Conservation (phyloP, 2,329 filamentous ascomycete genomes). For the Penicillium sp. region DNA sequence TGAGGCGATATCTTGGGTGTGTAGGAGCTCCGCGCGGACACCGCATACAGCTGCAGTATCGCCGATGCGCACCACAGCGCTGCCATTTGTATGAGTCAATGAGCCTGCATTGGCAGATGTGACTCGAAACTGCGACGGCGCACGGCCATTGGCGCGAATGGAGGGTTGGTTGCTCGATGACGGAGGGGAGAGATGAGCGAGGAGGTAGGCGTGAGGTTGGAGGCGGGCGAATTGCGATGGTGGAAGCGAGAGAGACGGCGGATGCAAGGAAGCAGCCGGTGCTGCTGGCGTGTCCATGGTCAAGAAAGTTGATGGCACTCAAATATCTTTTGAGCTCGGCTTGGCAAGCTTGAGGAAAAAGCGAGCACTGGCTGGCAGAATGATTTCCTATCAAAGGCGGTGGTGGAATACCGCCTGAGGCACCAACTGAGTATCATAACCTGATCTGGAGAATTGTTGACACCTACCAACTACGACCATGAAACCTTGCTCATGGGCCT, state of each 20-base stretch:
- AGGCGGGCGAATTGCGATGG: slow-evolving; percentile 79
- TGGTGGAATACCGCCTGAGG: slow-evolving; percentile 2
- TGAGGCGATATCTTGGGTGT: slow-evolving; percentile 69
- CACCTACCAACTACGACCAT: not conserved
- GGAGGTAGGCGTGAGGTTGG: slow-evolving; percentile 83
- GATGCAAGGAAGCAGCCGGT: slow-evolving; percentile 26
- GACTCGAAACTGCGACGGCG: slow-evolving; percentile 67
- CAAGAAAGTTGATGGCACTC: slow-evolving; percentile 3
- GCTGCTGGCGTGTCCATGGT: slow-evolving; percentile 29
- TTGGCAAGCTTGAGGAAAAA: slow-evolving; percentile 17
- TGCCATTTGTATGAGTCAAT: slow-evolving; percentile 85
- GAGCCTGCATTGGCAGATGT: slow-evolving; percentile 81
- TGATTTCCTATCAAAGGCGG: slow-evolving; percentile 29
- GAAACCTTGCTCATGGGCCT: too few relatives aligned
- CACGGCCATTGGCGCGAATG: slow-evolving; percentile 78
- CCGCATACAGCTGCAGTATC: slow-evolving; percentile 96
- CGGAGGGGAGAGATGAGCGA: slow-evolving; percentile 76
- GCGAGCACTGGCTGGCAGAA: slow-evolving; percentile 26
- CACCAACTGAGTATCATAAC: not conserved
- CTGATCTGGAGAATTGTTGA: not conserved
- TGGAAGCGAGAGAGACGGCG: slow-evolving; percentile 57
- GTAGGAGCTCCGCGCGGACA: slow-evolving; percentile 80
- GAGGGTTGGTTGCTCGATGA: slow-evolving; percentile 54
- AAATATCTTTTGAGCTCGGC: not conserved
- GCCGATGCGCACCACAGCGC: slow-evolving; percentile 81